These are phyloP conservation scores for Penicillium coffeae DNA, from an alignment of 495 filamentous ascomycete genomes.

Conservation along the genomic window DNA sequence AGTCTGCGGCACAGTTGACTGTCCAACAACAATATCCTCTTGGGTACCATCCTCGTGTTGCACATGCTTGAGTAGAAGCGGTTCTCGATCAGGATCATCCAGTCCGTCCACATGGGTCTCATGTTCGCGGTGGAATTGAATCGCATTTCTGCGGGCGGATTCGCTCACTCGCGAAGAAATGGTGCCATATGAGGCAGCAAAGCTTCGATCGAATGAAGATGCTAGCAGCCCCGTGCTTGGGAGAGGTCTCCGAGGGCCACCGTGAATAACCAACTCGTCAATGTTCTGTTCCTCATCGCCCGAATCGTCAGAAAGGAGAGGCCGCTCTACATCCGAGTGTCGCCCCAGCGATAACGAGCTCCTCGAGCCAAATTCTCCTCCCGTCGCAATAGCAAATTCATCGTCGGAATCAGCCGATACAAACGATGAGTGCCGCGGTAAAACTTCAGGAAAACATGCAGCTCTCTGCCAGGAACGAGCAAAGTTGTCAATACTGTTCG, in stretches of 20 bases:
- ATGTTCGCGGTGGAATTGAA: conserved; percentile 68
- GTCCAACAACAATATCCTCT: conserved; percentile 77
- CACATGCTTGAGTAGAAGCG: conserved; percentile 79
- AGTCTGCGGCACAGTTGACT: conserved; percentile 91
- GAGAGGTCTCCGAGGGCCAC: conserved; percentile 14
- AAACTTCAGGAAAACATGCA: conserved; percentile 80
- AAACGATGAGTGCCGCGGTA: conserved; percentile 71
- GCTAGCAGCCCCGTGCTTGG: conserved; percentile 24
- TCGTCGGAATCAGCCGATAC: conserved; percentile 51
- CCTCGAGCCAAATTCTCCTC: conserved; percentile 21
- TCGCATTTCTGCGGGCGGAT: conserved; percentile 66
- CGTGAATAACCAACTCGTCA: not conserved
- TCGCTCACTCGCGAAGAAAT: conserved; percentile 64
- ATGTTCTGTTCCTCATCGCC: conserved; percentile 12
- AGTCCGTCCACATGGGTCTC: conserved; percentile 45
- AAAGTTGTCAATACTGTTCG: conserved; percentile 93
- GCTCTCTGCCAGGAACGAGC: conserved; percentile 92
- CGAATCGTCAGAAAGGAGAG: conserved; percentile 25
- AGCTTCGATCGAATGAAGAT: conserved; percentile 64
- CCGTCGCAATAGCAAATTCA: conserved; percentile 33
- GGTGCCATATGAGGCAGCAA: conserved; percentile 75
- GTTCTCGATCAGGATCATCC: conserved; percentile 66
- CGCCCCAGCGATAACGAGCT: conserved; percentile 28
- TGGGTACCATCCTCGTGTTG: conserved; percentile 82
- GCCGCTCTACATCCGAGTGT: conserved; percentile 24